Evolutionary conservation across 2,329 filamentous ascomycete genomes (phyloP).

Genomic region (Penicillium sp.): DNA sequence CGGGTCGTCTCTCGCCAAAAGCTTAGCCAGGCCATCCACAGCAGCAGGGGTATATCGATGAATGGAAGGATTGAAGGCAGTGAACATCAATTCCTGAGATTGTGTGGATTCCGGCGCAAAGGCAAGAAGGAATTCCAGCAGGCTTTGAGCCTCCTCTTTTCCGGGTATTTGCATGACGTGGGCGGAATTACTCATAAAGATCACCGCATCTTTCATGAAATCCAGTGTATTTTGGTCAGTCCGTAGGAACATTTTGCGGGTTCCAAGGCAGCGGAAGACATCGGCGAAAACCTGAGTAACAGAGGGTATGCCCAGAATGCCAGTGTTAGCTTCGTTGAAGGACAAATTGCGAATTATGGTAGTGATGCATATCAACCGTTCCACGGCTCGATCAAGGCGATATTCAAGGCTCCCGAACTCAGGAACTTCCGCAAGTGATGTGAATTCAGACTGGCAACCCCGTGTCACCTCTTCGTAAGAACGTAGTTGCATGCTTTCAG

Average conservation of each 20-base stretch:
- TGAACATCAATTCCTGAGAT: conserved; percentile 67
- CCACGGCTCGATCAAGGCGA: conserved; percentile 80
- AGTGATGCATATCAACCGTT: conserved; percentile 84
- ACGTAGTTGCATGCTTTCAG: conserved; percentile 77
- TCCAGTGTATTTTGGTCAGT: conserved; percentile 84
- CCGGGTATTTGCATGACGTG: conserved; percentile 77
- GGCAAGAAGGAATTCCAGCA: conserved; percentile 84
- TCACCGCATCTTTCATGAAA: conserved; percentile 94
- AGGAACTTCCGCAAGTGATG: conserved; percentile 68
- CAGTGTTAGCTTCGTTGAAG: conserved; percentile 77
- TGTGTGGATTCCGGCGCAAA: conserved; percentile 75
- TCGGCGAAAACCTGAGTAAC: conserved; percentile 82
- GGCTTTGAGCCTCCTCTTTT: conserved; percentile 80
- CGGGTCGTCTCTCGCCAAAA: conserved; percentile 88
- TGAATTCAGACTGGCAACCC: conserved; percentile 71
- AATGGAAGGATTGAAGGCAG: conserved; percentile 73
- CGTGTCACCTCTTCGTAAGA: conserved; percentile 87
- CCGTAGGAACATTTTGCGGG: conserved; percentile 80
- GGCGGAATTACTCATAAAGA: conserved; percentile 85
- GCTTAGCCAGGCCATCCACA: conserved; percentile 84
- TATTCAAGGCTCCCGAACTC: conserved; percentile 75
- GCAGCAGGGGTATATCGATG: conserved; percentile 89
- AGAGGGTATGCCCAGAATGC: conserved; percentile 68
- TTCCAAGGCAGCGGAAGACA: conserved; percentile 82
- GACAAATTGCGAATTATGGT: conserved; percentile 92